phyloP scores from a whole-genome alignment of 1,284 basidiomycete species.

The Leccinum solheimii region DNA sequence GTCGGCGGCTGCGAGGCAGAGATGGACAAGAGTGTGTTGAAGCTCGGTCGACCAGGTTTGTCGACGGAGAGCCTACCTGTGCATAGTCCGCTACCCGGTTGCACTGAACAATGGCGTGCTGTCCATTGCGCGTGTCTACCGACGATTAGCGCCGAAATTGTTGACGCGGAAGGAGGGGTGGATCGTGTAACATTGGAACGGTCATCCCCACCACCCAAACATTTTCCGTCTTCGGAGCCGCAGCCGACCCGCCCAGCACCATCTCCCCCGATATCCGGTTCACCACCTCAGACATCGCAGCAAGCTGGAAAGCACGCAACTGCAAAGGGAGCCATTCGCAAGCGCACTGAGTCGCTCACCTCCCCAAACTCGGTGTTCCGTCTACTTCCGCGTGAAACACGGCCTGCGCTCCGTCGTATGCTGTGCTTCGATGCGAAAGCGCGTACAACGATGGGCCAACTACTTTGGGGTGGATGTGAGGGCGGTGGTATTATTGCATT shows the following conservation, averaged over 20 bases:
- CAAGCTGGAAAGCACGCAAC: slow-evolving; percentile 12
- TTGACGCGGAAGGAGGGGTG: neutral
- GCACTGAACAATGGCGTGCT: neutral
- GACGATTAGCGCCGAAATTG: neutral
- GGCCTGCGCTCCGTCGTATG: slow-evolving; percentile 90
- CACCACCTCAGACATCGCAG: slow-evolving; percentile 1
- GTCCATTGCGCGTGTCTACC: slow-evolving; percentile 5
- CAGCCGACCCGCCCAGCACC: slow-evolving; percentile 27
- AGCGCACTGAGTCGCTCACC: slow-evolving; percentile 69
- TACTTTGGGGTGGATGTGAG: slow-evolving; percentile 81
- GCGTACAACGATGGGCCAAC: slow-evolving; percentile 92
- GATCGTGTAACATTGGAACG: slow-evolving; percentile 17
- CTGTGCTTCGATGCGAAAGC: slow-evolving; percentile 86
- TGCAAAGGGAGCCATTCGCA: slow-evolving; percentile 41
- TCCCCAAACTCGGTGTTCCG: slow-evolving; percentile 95
- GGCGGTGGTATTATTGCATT: slow-evolving; percentile 63
- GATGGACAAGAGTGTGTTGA: slow-evolving; percentile 33
- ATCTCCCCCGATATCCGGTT: slow-evolving; percentile 17
- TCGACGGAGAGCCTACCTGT: slow-evolving; percentile 35
- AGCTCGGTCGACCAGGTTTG: slow-evolving; percentile 29
- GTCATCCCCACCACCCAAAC: slow-evolving; percentile 19
- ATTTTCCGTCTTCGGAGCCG: slow-evolving; percentile 16
- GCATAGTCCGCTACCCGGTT: slow-evolving; percentile 6
- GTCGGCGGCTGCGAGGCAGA: slow-evolving; percentile 14
- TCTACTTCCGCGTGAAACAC: slow-evolving; percentile 90